Conservation (phyloP, 202 grass and related monocot genomes). For the Bolboschoenoplectus hybrid region DNA sequence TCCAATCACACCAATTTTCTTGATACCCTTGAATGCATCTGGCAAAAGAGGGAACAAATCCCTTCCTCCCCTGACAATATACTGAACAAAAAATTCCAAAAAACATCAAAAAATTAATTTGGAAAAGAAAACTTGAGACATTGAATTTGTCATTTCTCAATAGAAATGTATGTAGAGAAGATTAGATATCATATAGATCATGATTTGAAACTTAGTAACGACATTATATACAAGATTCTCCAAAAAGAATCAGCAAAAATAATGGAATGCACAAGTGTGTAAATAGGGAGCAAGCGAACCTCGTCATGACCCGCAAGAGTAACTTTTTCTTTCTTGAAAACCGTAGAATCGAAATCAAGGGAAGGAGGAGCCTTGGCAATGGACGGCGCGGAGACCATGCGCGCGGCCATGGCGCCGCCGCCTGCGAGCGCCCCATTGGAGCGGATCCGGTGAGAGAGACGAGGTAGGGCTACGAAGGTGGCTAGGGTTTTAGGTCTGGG, state of each 20-base stretch:
- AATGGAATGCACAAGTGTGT: background rate
- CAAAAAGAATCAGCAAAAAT: background rate
- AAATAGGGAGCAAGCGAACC: constrained; percentile 41
- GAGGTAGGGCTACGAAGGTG: constrained; percentile 32
- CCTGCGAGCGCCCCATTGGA: background rate
- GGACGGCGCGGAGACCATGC: constrained; percentile 53
- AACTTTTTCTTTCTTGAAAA: constrained; percentile 93
- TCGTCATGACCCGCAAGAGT: constrained; percentile 87
- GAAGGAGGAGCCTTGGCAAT: constrained; percentile 49
- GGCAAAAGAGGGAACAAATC: constrained; percentile 84
- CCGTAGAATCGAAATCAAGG: constrained; percentile 79
- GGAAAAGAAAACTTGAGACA: background rate
- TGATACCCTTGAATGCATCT: constrained; percentile 82
- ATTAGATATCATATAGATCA: background rate
- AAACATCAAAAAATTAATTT: background rate
- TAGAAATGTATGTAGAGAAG: background rate
- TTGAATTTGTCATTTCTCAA: background rate
- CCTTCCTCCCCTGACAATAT: constrained; percentile 80
- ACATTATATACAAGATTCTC: background rate
- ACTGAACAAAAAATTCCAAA: constrained; percentile 45
- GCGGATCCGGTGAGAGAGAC: constrained; percentile 2
- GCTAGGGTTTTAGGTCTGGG: constrained; percentile 42
- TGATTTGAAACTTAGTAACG: background rate
- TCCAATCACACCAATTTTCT: constrained; percentile 84
- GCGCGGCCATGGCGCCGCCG: constrained; percentile 49